Evolutionary conservation across 805 yeast species (phyloP).

Genomic region (Brettanomyces anomalus): DNA sequence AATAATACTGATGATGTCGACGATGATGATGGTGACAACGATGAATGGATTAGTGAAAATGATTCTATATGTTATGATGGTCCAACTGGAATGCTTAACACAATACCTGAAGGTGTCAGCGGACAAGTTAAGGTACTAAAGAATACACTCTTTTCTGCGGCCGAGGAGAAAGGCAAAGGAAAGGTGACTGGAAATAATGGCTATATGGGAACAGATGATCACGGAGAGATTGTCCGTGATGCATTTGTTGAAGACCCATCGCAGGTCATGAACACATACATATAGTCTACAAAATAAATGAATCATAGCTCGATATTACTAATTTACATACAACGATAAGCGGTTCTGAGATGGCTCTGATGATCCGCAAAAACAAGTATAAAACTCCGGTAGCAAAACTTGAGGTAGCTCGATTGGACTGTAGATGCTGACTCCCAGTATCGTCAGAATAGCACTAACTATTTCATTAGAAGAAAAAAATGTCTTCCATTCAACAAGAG

Average conservation of each 20-base stretch:
- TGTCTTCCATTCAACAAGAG: no score
- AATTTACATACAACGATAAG: no score
- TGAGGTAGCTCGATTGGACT: no score
- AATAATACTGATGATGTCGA: not conserved
- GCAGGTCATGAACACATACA: slow-evolving; percentile 1
- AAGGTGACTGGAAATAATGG: not conserved
- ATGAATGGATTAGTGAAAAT: slow-evolving; percentile 45
- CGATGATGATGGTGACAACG: slow-evolving; percentile 13
- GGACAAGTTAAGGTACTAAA: slow-evolving; percentile 18
- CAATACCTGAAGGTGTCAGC: slow-evolving; percentile 41
- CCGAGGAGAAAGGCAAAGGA: slow-evolving; percentile 2
- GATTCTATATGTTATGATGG: slow-evolving; percentile 42
- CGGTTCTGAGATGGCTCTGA: not conserved
- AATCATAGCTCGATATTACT: no score
- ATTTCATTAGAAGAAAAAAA: no score
- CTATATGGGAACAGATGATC: not conserved
- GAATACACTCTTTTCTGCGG: slow-evolving; percentile 11
- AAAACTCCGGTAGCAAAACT: no score
- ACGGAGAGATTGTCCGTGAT: slow-evolving; percentile 3
- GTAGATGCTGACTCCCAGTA: no score
- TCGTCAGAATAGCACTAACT: no score
- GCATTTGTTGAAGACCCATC: not conserved
- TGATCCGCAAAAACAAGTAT: not conserved
- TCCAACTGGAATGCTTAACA: slow-evolving; percentile 61
- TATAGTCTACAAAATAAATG: not conserved